Base-by-base conservation (phyloP, 1,284 basidiomycete species). In the Ustilago esculenta region DNA sequence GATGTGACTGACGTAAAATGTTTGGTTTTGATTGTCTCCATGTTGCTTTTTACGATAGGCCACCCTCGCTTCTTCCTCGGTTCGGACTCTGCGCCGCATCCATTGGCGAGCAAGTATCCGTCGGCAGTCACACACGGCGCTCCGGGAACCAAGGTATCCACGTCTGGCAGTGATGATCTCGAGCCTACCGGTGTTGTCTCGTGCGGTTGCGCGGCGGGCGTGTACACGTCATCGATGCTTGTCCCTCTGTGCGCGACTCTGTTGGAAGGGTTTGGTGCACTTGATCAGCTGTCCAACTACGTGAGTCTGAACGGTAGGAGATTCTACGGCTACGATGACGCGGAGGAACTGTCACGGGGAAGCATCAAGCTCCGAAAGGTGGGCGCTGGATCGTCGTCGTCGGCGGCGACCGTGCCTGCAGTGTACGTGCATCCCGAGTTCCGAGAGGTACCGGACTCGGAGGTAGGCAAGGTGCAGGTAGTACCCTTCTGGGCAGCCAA, bases 31-130 rank as follows among this genome's bases (percentile, higher is more conserved):
- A n/a, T n/a, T n/a, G n/a, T n/a, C n/a, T n/a, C n/a, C n/a, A 9
- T 18, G 15, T 29, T 34, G 18, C n/a, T 15, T 33, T 30, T 18
- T 8, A n/a, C 14, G 18, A 60, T 49, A 90, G 92, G 95, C 2
- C 92, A 97, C 82, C 90, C 92, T 2, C 90, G 92, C 56, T 98
- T 98, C 85, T 99, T 99, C 88, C 86, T 99, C 41, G 96, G 96
- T 15, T 96, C 93, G 17, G 96, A 99, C 83, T 94, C 92, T 27
- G 96, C 96, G 1, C 96, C 96, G 23, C 96, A 99, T 82, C 90
- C 91, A 1, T 85, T 89, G 10, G 83, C 86, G n/a, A 86, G 86
- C 57, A 99, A 99, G 83, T 87, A 91, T 14, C 89, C 87, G 4
- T 80, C 80, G 15, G 68, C 77, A 11, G 61, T 66, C 27, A 72